Evolutionary conservation across 225 moss, liverwort and hornwort species (phyloP).

Genomic region (Rhytidiadelphus loreus): DNA sequence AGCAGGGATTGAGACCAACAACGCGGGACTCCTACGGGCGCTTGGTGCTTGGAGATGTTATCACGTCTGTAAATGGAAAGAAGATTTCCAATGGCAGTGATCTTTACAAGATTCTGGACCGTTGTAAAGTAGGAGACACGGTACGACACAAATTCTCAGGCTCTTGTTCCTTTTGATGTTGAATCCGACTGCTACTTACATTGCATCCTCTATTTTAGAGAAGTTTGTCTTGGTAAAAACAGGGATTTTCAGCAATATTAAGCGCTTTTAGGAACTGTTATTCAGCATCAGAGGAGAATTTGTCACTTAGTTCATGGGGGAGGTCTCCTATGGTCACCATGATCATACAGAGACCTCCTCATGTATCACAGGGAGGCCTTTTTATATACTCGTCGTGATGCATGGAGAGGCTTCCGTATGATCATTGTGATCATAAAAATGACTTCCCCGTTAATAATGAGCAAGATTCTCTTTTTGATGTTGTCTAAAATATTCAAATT

Average conservation of each 20-base stretch:
- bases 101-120: slow-evolving; percentile 92
- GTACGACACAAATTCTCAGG: slow-evolving; percentile 6
- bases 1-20: slow-evolving; percentile 78
- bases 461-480: not conserved
- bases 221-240: too few species aligned
- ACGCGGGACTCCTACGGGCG: slow-evolving; percentile 80
- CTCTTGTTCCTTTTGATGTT: not conserved
- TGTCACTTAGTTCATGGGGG: not conserved
- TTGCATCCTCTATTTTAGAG: not conserved
- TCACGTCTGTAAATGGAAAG: slow-evolving; percentile 84
- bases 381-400: not conserved
- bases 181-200: not conserved
- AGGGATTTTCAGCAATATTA: not conserved
- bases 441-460: not conserved
- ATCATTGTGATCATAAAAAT: not conserved
- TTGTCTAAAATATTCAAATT: not conserved
- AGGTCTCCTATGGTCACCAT: not conserved
- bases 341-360: not conserved
- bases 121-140: slow-evolving; percentile 92
- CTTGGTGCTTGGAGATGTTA: slow-evolving; percentile 86
- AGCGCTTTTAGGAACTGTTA: too few species aligned
- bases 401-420: not conserved
- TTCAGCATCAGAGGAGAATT: not conserved
- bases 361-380: not conserved
- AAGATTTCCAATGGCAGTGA: slow-evolving; percentile 88